Conservation (phyloP, 2,329 filamentous ascomycete genomes). For the Fusarium clavum region DNA sequence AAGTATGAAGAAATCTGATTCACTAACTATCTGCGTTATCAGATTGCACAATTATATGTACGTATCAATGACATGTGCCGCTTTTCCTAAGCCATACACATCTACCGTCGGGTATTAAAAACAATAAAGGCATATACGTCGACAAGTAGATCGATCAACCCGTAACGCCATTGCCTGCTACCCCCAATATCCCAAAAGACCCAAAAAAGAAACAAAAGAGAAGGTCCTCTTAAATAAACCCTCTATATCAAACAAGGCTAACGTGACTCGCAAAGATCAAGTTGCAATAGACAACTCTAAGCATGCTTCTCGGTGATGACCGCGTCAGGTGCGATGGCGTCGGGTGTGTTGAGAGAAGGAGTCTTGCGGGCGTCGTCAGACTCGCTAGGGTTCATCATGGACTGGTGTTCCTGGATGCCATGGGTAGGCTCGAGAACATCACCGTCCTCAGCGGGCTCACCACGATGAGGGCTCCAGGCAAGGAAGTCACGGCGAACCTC, state of each 20-base stretch:
- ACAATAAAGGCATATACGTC: constrained; percentile 22
- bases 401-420: constrained; percentile 74
- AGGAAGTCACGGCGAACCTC: constrained; percentile 90
- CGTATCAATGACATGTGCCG: constrained; percentile 31
- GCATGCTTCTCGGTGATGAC: constrained; percentile 31
- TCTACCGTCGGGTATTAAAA: constrained; percentile 44
- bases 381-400: constrained; percentile 51
- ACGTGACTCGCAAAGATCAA: constrained; percentile 23
- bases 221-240: constrained; percentile 11
- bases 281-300: constrained; percentile 5
- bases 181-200: constrained; percentile 30
- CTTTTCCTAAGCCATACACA: constrained; percentile 41
- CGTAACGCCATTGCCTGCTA: constrained; percentile 46
- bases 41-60: constrained; percentile 35
- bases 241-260: constrained; percentile 40
- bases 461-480: constrained; percentile 83
- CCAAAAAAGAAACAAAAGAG: constrained; percentile 9
- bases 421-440: constrained; percentile 73
- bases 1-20: constrained; percentile 35
- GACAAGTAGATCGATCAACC: constrained; percentile 20
- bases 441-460: constrained; percentile 69
- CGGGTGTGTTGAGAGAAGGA: constrained; percentile 33
- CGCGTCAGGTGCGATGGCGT: constrained; percentile 20
- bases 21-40: constrained; percentile 30
- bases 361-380: constrained; percentile 46